A percentile compares a stretch with the other conserved stretches of the same genome.
Conservation (phyloP, 768 basidiomycete genomes). For the Suillus cothurnatus region DNA sequence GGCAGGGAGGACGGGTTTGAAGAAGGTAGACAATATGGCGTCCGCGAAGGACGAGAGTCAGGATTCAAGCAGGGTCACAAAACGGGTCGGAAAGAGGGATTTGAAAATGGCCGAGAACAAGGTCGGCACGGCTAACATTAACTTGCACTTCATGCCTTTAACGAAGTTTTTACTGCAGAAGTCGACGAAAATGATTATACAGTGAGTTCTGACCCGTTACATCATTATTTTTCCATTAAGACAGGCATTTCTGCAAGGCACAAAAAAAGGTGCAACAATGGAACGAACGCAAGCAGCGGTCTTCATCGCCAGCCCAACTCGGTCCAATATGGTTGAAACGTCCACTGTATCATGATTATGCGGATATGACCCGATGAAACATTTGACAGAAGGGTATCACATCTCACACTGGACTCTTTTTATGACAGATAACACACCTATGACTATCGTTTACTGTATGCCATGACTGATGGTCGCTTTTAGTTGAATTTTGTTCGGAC, state of each 20-base stretch:
- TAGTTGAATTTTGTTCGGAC: too few relatives aligned
- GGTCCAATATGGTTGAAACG: slow-evolving; percentile 26
- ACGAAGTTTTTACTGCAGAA: slow-evolving; percentile 54
- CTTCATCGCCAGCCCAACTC: slow-evolving; percentile 10
- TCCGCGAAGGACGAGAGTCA: slow-evolving; percentile 35
- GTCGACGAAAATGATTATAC: slow-evolving; percentile 29
- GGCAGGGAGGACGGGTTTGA: slow-evolving; percentile 47
- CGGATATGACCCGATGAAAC: slow-evolving; percentile 4
- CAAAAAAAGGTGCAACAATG: slow-evolving; percentile 26
- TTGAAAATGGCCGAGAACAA: slow-evolving; percentile 37
- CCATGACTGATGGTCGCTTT: neutral
- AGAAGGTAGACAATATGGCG: slow-evolving; percentile 44
- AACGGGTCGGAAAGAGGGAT: slow-evolving; percentile 31
- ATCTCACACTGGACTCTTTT: neutral
- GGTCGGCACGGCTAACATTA: slow-evolving; percentile 53
- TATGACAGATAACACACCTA: neutral
- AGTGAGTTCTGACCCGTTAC: slow-evolving; percentile 24
- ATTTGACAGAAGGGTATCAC: neutral
- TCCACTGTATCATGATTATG: slow-evolving; percentile 13
- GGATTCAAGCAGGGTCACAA: slow-evolving; percentile 38
- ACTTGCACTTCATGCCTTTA: slow-evolving; percentile 59
- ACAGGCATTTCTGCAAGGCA: slow-evolving; percentile 15
- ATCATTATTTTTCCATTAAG: slow-evolving; percentile 14
- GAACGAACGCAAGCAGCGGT: slow-evolving; percentile 31
- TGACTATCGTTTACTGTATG: neutral